Evolutionary conservation across 139 green algal genomes (phyloP), one percentile per base, ranked within the genome.

Genomic region (Zygnema circumcarinatum): DNA sequence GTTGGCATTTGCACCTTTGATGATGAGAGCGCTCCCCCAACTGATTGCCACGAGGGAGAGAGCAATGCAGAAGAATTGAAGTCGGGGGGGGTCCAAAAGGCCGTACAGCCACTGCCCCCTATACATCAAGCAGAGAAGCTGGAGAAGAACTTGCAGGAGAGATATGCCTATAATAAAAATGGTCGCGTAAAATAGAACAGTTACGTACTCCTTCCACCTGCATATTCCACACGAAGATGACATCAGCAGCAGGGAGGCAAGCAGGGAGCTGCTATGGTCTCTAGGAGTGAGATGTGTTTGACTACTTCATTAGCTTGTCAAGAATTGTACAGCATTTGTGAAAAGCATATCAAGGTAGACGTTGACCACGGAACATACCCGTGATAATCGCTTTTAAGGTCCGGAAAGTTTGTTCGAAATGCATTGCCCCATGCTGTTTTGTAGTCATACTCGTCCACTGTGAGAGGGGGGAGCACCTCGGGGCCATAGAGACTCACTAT

Each of bases 371-470:
- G 0, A 0, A 16, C 76, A 31, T 35, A 86, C 79, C 79, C 79
- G 29, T 86, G 79, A 16, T 86, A 79, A 40, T 78, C 25, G 2
- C 54, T 40, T 0, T 22, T 53, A 0, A 86, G 79, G 52, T 86
- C 25, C 22, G 79, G 79, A 68, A 56, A 86, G 79, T 86, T 78
- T 21, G 79, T 79, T 67, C 38, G 40, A 68, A 79, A 86, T 11
- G 79, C 39, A 3, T 39, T 68, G 29, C 79, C 79, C 79, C 79
- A 86, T 22, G 41, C 41, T n/a, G 36, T 29, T 68, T 73, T 76
- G 79, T 86, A 86, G 7, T 79, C 21, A 29, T 86, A 86, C 52
- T 86, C 79, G 25, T 86, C 79, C 42, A 79, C 79, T 67, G 35
- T 79, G 35, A 86, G 79, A 25, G 21, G 39, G 3, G 79, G 79